Evolutionary conservation across 768 basidiomycete genomes (phyloP), one percentile per base, ranked within the genome.

Genomic region (Lactarius tabidus): DNA sequence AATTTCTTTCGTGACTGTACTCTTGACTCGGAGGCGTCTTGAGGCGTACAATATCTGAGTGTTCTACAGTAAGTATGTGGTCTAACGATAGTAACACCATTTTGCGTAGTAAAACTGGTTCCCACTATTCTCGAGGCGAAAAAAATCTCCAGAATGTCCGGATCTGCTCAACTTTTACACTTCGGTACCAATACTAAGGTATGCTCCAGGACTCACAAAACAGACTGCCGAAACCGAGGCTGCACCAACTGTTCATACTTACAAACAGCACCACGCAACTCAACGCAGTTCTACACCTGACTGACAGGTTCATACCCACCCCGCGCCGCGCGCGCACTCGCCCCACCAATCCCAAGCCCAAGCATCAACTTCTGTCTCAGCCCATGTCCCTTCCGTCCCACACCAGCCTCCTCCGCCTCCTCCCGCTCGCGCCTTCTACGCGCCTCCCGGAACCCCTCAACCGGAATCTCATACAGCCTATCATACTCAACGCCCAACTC

Each of bases 401-500:
- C 72, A 15, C 65, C 67, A 5, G 71, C 71, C n/a, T 78, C 82
- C 33, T 85, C 84, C 53, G 84, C 86, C 71, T 89, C 88, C 72
- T 79, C 77, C 54, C 76, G 77, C 72, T 82, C 80, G 70, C 81
- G 80, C 74, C 80, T 78, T 74, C 74, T 77, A 78, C 88, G 87
- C 69, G 87, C 90, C 75, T 91, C 90, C 59, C 77, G 75, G 74
- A 94, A 93, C 15, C 94, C 95, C 73, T 95, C 94, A 3, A 79
- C 67, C 6, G 95, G 95, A 29, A 98, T 85, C 76, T 95, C 93
- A 77, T 95, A 96, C 74, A 97, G 74, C 69, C 81, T 79, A 60
- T 92, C 91, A 77, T 97, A 99, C 74, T 95, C 89, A 54, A 99
- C 91, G 2, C 92, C 93, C 29, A 96, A 77, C 75, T 93, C 91